These are phyloP conservation scores for Sphaerulina musiva DNA, from an alignment of 2,329 filamentous ascomycete species.

Conservation along the genomic window DNA sequence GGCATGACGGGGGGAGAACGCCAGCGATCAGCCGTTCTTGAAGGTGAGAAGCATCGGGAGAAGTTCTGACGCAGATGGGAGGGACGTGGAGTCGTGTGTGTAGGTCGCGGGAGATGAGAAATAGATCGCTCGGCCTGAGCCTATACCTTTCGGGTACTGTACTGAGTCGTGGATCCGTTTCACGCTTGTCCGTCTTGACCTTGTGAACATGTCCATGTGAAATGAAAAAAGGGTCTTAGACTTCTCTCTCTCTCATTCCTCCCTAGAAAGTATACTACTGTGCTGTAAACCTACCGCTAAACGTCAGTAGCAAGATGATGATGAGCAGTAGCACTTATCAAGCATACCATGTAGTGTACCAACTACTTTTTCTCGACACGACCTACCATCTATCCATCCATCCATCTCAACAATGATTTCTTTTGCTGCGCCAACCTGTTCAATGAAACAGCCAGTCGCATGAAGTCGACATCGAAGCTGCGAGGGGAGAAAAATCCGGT, in stretches of 20 bases:
- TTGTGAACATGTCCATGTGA: no score
- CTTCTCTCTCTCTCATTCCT: background rate
- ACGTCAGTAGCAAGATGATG: background rate
- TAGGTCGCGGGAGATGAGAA: slow-evolving; percentile 2
- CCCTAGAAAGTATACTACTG: no score
- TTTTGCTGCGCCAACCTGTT: no score
- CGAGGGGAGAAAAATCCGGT: background rate
- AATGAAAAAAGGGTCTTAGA: background rate
- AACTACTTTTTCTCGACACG: no score
- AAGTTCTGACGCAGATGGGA: background rate
- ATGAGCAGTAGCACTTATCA: background rate
- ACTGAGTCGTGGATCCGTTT: slow-evolving; percentile 2
- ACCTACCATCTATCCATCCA: no score
- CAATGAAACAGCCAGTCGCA: no score
- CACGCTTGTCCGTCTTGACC: slow-evolving; percentile 4
- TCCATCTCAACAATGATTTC: no score
- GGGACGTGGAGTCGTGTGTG: background rate
- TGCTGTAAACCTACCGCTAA: background rate
- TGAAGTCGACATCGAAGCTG: no score
- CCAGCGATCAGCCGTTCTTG: background rate
- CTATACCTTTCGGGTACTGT: no score
- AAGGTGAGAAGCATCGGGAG: background rate
- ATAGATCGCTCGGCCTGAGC: background rate
- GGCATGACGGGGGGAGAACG: background rate
- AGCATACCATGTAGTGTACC: background rate